These are phyloP conservation scores for Cyberlindnera misumaiensis DNA, from an alignment of 805 yeast species.

Conservation along the genomic window DNA sequence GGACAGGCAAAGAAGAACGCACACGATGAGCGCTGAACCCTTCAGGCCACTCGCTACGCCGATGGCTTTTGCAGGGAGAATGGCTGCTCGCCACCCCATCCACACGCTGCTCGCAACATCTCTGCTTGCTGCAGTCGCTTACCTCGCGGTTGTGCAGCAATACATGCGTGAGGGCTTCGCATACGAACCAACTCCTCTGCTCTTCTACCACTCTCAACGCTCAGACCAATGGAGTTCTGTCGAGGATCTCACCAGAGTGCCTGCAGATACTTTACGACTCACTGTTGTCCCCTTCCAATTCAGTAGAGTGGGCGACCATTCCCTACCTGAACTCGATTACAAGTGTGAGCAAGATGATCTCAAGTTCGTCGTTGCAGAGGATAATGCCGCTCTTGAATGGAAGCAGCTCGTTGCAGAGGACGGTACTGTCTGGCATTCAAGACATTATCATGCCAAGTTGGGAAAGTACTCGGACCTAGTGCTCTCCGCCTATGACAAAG, in stretches of 20 bases:
- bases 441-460: constrained; percentile 46
- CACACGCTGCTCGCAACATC: constrained; percentile 73
- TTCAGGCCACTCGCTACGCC: constrained; percentile 26
- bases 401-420: constrained; percentile 24
- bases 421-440: constrained; percentile 54
- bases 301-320: constrained; percentile 35
- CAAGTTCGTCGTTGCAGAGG: constrained; percentile 27
- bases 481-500: constrained; percentile 31
- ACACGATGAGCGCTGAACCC: constrained; percentile 19
- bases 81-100: constrained; percentile 77
- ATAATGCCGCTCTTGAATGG: constrained; percentile 7
- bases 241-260: constrained; percentile 32
- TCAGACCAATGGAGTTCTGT: constrained; percentile 40
- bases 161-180: constrained; percentile 35
- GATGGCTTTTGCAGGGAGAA: constrained; percentile 41
- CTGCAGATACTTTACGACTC: constrained; percentile 35
- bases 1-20: not conserved
- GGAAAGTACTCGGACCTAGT: constrained; percentile 51
- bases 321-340: constrained; percentile 35
- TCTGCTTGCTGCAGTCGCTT: constrained; percentile 71
- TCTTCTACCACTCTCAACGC: constrained; percentile 31
- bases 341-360: constrained; percentile 35
- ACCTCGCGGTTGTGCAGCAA: constrained; percentile 66
- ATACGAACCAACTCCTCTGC: constrained; percentile 23
- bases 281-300: constrained; percentile 54